These are phyloP conservation scores for Rhinocladiella mackenziei DNA, from an alignment of 2,329 filamentous ascomycete species.

Conservation along the genomic window DNA sequence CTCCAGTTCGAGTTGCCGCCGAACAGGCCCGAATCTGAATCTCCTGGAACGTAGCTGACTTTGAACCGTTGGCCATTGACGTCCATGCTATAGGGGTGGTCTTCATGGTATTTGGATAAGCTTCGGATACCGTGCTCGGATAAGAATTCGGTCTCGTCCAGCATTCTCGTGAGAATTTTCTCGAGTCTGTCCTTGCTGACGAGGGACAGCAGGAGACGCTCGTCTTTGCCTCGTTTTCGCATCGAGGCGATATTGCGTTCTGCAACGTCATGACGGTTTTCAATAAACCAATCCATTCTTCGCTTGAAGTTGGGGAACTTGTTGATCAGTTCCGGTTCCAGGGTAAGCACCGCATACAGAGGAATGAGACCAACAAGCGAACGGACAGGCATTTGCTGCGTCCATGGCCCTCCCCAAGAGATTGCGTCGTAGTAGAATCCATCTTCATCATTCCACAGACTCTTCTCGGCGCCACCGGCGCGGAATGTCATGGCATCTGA, in stretches of 20 bases:
- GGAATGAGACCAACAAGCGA: constrained; percentile 93
- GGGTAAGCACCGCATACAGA: constrained; percentile 82
- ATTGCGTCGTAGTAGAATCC: constrained; percentile 98
- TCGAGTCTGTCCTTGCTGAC: constrained; percentile 90
- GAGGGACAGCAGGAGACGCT: constrained; percentile 80
- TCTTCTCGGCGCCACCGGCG: constrained; percentile 66
- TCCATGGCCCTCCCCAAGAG: constrained; percentile 89
- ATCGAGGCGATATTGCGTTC: constrained; percentile 95
- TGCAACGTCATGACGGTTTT: constrained; percentile 78
- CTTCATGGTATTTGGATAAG: constrained; percentile 83
- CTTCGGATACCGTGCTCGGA: constrained; percentile 87
- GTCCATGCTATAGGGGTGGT: constrained; percentile 89
- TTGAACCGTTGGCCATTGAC: constrained; percentile 87
- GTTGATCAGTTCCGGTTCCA: constrained; percentile 91
- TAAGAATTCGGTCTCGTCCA: constrained; percentile 90
- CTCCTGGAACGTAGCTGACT: constrained; percentile 87
- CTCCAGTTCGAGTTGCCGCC: constrained; percentile 98
- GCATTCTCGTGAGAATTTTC: constrained; percentile 85
- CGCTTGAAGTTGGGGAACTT: constrained; percentile 90
- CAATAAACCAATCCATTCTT: constrained; percentile 88
- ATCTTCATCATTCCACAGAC: constrained; percentile 93
- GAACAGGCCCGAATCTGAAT: constrained; percentile 91
- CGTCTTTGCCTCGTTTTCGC: constrained; percentile 80
- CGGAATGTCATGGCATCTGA: constrained; percentile 95
- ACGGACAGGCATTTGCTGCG: constrained; percentile 84